phyloP scores from a whole-genome alignment of 345 rosid species.

The Sisymbrium altissimum region DNA sequence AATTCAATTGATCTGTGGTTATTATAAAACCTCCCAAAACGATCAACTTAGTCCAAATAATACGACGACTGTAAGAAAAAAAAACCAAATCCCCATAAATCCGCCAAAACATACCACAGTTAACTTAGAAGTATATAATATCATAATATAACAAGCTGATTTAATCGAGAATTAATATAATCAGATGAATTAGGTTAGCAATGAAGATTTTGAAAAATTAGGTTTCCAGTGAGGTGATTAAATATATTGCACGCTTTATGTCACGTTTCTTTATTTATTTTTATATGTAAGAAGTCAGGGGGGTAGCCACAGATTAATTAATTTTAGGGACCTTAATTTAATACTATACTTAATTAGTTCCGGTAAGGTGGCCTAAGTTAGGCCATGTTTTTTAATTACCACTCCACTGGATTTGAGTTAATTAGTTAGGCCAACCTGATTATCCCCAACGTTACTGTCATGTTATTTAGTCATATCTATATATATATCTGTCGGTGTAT shows the following conservation, averaged over 20 bases:
- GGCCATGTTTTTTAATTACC: slow-evolving; percentile 27
- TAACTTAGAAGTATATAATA: not conserved
- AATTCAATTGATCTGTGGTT: not conserved
- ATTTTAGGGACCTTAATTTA: not conserved
- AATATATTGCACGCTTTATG: not conserved
- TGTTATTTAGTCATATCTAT: not conserved
- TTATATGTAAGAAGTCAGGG: not conserved
- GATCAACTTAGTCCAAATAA: not conserved
- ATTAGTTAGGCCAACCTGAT: slow-evolving; percentile 28
- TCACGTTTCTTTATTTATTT: slow-evolving; percentile 13
- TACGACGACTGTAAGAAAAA: not conserved
- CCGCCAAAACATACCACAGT: not conserved
- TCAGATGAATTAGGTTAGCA: slow-evolving; percentile 9
- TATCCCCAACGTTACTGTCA: not conserved
- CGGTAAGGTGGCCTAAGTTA: slow-evolving; percentile 31
- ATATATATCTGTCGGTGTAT: not conserved
- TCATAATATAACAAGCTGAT: not conserved
- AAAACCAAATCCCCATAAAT: not conserved
- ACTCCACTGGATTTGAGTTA: slow-evolving; percentile 16
- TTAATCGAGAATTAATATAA: not conserved
- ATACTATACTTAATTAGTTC: slow-evolving; percentile 6
- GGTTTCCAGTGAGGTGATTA: slow-evolving; percentile 5
- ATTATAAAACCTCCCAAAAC: not conserved
- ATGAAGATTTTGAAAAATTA: not conserved
- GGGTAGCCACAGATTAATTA: slow-evolving; percentile 4